Percentiles rank a stretch among this genome's conserved stretches.
Conservation (phyloP, 805 yeast species). For the Ogataea dorogensis region DNA sequence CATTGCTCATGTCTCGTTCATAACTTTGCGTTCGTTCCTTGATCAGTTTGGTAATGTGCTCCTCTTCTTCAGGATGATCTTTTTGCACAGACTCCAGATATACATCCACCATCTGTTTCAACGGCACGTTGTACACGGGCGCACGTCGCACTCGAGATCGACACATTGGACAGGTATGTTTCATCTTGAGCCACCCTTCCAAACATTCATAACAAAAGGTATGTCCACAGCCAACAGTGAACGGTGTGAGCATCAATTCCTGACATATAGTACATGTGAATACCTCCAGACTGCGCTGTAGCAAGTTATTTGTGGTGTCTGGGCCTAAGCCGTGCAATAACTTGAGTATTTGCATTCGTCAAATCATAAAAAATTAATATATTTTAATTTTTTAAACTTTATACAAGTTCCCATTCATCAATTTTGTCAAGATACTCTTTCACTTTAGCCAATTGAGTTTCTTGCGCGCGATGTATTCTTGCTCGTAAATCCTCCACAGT, state of each 20-base stretch:
- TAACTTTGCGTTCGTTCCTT: conserved; percentile 36
- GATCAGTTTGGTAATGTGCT: conserved; percentile 27
- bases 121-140: conserved; percentile 53
- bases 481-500: conserved; percentile 1
- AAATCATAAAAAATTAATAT: conserved; percentile 4
- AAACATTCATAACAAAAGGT: conserved; percentile 69
- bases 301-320: conserved; percentile 21
- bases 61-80: conserved; percentile 23
- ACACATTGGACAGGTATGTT: conserved; percentile 68
- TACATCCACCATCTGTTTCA: conserved; percentile 46
- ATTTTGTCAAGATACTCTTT: conserved; percentile 3
- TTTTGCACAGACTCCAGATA: conserved; percentile 40
- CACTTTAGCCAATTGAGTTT: conserved; percentile 1
- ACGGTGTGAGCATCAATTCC: conserved; percentile 66
- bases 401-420: conserved; percentile 12
- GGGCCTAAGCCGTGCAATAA: conserved; percentile 9
- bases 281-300: conserved; percentile 21
- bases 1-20: conserved; percentile 35
- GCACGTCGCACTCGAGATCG: conserved; percentile 44
- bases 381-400: conserved; percentile 7
- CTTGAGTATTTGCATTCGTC: conserved; percentile 7
- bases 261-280: conserved; percentile 66
- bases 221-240: conserved; percentile 64
- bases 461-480: not conserved
- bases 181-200: conserved; percentile 58